Percentiles rank a stretch among this genome's conserved stretches.
These are phyloP conservation scores for Tuctoria greenei DNA, from an alignment of 176 grass and related monocot genomes.

Conservation along the genomic window DNA sequence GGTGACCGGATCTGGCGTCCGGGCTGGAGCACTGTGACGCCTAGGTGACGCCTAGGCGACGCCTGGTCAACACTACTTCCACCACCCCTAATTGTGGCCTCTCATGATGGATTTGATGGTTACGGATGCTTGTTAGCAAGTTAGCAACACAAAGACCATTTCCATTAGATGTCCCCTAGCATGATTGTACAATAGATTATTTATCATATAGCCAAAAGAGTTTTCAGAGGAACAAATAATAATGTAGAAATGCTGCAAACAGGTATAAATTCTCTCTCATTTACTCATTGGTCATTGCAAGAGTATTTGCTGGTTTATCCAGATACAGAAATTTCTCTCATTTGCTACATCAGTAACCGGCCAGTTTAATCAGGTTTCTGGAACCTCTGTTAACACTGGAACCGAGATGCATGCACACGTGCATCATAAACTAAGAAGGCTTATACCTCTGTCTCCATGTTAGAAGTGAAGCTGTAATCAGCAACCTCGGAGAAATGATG, in stretches of 20 bases:
- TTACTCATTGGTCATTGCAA: slow-evolving; percentile 11
- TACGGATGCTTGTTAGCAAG: no score
- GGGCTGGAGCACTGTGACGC: no score
- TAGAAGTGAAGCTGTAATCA: slow-evolving; percentile 86
- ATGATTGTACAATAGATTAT: slow-evolving; percentile 15
- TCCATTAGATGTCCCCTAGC: background rate
- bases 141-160: no score
- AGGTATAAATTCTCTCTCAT: background rate
- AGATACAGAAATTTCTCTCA: background rate
- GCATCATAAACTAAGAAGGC: slow-evolving; percentile 19
- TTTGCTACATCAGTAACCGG: background rate
- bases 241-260: background rate
- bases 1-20: no score
- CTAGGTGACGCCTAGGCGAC: no score
- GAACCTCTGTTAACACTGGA: slow-evolving; percentile 4
- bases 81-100: no score
- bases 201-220: background rate
- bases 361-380: slow-evolving; percentile 26
- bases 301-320: slow-evolving; percentile 8
- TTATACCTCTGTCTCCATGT: slow-evolving; percentile 94
- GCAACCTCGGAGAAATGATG: slow-evolving; percentile 87
- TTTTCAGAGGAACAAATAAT: slow-evolving; percentile 10
- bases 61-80: no score
- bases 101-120: no score
- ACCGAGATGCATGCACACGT: slow-evolving; percentile 20